Percentiles rank a stretch among this genome's conserved stretches.
Conservation (phyloP, 192 early-diverging fungal genomes). For the Chytriomyces confervae region DNA sequence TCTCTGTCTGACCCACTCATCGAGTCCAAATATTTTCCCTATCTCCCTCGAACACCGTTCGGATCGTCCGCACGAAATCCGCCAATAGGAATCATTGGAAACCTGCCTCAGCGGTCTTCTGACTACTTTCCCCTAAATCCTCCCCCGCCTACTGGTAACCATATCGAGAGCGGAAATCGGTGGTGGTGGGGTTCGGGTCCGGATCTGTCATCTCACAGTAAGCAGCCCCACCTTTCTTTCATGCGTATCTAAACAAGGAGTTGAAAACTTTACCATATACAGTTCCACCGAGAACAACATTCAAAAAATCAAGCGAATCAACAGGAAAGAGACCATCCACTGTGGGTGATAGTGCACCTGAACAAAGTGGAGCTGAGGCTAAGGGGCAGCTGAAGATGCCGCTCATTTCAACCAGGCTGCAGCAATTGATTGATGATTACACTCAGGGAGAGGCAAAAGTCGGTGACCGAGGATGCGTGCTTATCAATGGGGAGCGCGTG, state of each 20-base stretch:
- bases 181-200: slow-evolving; percentile 61
- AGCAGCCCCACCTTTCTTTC: slow-evolving; percentile 28
- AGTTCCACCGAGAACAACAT: slow-evolving; percentile 26
- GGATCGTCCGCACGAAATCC: slow-evolving; percentile 42
- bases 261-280: not conserved
- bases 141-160: slow-evolving; percentile 56
- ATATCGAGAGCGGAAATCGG: slow-evolving; percentile 55
- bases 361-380: not conserved
- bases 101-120: slow-evolving; percentile 43
- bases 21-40: slow-evolving; percentile 59
- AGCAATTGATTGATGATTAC: slow-evolving; percentile 34
- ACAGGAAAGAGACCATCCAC: not conserved
- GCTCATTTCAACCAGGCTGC: slow-evolving; percentile 26
- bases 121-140: slow-evolving; percentile 58
- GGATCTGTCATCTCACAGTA: slow-evolving; percentile 47
- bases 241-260: not conserved
- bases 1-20: slow-evolving; percentile 56
- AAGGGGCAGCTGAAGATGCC: slow-evolving; percentile 23
- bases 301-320: not conserved
- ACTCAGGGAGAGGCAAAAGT: slow-evolving; percentile 34
- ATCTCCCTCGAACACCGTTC: slow-evolving; percentile 45
- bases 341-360: not conserved
- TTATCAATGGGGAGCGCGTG: slow-evolving; percentile 42
- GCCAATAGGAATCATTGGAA: slow-evolving; percentile 48
- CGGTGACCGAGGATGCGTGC: slow-evolving; percentile 47